phyloP scores from a whole-genome alignment of 2,329 filamentous ascomycete species.

The Xylaria sp. region DNA sequence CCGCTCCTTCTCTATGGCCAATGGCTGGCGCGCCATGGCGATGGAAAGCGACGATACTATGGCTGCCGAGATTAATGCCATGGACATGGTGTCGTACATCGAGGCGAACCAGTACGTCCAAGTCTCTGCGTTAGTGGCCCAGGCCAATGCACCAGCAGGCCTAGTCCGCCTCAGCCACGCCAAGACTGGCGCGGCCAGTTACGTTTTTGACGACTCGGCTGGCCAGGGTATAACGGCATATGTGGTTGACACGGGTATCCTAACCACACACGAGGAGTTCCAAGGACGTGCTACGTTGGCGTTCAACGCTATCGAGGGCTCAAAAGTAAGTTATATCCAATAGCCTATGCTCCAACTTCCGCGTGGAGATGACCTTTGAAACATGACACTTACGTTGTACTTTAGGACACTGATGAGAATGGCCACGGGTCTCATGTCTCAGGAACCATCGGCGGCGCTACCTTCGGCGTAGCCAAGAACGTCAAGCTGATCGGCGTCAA shows the following conservation, averaged over 20 bases:
- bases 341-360: background rate
- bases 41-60: slow-evolving; percentile 63
- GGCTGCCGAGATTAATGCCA: slow-evolving; percentile 61
- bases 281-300: slow-evolving; percentile 65
- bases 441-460: slow-evolving; percentile 69
- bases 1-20: slow-evolving; percentile 58
- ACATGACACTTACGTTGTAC: slow-evolving; percentile 34
- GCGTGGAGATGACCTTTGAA: background rate
- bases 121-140: slow-evolving; percentile 57
- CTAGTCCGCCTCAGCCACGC: slow-evolving; percentile 64
- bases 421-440: slow-evolving; percentile 74
- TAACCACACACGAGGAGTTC: slow-evolving; percentile 65
- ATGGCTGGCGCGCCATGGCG: slow-evolving; percentile 63
- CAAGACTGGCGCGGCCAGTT: slow-evolving; percentile 51
- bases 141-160: slow-evolving; percentile 65
- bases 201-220: slow-evolving; percentile 64
- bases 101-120: slow-evolving; percentile 65
- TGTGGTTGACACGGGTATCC: slow-evolving; percentile 74
- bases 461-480: slow-evolving; percentile 71
- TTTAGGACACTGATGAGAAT: slow-evolving; percentile 64
- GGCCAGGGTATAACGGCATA: slow-evolving; percentile 69
- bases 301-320: slow-evolving; percentile 62
- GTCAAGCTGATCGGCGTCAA: slow-evolving; percentile 68
- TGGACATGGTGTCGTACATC: slow-evolving; percentile 62
- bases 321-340: slow-evolving; percentile 52